Conservation (phyloP, 768 basidiomycete genomes). For the Lentinula aciculospora region DNA sequence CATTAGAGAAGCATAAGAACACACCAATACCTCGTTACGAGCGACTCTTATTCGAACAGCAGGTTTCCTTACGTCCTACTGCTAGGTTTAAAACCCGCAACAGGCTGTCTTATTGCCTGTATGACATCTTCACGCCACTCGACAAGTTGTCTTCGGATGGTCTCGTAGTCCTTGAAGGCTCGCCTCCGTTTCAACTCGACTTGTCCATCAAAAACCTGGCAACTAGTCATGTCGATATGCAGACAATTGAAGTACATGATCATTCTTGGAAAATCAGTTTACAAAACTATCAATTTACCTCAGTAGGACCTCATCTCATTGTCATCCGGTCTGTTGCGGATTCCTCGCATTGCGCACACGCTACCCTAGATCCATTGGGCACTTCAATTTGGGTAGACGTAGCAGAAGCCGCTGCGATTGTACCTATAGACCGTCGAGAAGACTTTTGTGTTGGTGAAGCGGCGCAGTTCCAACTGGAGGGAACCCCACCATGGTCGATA, state of each 20-base stretch:
- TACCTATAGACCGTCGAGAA: conserved; percentile 70
- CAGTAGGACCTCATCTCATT: conserved; percentile 78
- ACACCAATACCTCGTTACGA: conserved; percentile 61
- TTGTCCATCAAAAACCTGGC: conserved; percentile 75
- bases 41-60: conserved; percentile 78
- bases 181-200: conserved; percentile 78
- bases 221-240: conserved; percentile 55
- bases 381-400: conserved; percentile 83
- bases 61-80: conserved; percentile 74
- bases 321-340: conserved; percentile 76
- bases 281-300: conserved; percentile 66
- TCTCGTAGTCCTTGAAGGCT: conserved; percentile 67
- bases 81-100: conserved; percentile 69
- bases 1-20: conserved; percentile 60
- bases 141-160: conserved; percentile 53
- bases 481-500: conserved; percentile 89
- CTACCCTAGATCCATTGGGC: conserved; percentile 52
- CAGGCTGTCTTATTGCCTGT: conserved; percentile 69
- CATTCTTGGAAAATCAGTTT: conserved; percentile 66
- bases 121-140: conserved; percentile 55
- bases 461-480: conserved; percentile 89
- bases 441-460: conserved; percentile 91
- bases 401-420: conserved; percentile 92
- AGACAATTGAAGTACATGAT: conserved; percentile 43
- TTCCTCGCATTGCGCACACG: conserved; percentile 76